A percentile compares a stretch with the other conserved stretches of the same genome.
These are phyloP conservation scores for Fraxinus excelsior DNA, from an alignment of 257 asterid species.

Conservation along the genomic window DNA sequence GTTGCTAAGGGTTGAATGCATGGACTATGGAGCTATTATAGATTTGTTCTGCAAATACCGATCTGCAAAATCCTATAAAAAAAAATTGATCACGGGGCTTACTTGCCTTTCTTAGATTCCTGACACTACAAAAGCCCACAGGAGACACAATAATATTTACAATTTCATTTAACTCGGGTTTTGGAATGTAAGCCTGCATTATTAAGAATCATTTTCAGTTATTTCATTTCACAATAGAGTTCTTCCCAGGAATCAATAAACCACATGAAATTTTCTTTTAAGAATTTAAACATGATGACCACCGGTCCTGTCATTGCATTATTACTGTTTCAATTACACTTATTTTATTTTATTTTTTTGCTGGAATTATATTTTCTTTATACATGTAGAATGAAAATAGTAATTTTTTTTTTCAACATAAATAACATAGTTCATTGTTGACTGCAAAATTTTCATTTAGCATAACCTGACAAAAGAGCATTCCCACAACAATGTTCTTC, in stretches of 20 bases:
- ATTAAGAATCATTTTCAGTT: background rate
- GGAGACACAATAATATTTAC: background rate
- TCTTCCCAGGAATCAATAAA: background rate
- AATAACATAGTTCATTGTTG: background rate
- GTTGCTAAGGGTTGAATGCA: too few species aligned
- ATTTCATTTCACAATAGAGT: background rate
- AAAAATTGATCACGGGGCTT: too few species aligned
- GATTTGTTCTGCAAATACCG: too few species aligned
- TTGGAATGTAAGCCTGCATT: background rate
- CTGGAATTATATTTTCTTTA: background rate
- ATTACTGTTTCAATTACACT: background rate
- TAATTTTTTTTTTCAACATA: background rate
- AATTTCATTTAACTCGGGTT: too few species aligned
- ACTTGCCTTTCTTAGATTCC: background rate
- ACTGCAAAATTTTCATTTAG: constrained; percentile 62
- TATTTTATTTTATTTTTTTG: too few species aligned
- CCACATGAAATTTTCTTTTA: background rate
- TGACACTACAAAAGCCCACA: background rate
- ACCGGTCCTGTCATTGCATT: background rate
- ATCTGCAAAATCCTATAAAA: too few species aligned
- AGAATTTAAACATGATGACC: background rate
- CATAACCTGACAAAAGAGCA: constrained; percentile 71
- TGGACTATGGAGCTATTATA: too few species aligned
- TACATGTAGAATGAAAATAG: background rate
- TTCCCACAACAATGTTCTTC: constrained; percentile 63